Percentiles rank a stretch among this genome's conserved stretches.
Evolutionary conservation across 2,329 filamentous ascomycete species (phyloP).

Genomic region (Calonectria pseudoreteaudii): DNA sequence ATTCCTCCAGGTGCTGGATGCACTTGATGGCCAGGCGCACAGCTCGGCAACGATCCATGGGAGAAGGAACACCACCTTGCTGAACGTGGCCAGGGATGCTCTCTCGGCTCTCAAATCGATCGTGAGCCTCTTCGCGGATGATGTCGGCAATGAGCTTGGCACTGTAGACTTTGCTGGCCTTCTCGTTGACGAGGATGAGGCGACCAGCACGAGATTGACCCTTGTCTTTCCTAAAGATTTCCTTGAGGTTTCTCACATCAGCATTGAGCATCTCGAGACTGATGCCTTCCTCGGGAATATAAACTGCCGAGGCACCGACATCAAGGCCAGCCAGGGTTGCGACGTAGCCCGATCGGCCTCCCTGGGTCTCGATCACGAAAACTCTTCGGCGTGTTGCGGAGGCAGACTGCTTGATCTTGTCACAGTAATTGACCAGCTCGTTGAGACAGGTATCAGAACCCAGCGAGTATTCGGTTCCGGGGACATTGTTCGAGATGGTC

Average conservation of each 20-base stretch:
- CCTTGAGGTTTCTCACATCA: constrained; percentile 89
- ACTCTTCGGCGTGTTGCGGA: constrained; percentile 93
- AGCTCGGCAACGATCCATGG: constrained; percentile 95
- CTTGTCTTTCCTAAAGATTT: constrained; percentile 86
- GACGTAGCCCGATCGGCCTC: constrained; percentile 92
- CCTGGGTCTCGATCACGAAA: constrained; percentile 98
- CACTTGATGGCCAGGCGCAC: constrained; percentile 94
- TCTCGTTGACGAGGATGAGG: constrained; percentile 96
- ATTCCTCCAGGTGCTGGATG: constrained; percentile 89
- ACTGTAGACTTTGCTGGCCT: constrained; percentile 88
- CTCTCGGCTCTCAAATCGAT: constrained; percentile 91
- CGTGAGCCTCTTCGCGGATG: constrained; percentile 92
- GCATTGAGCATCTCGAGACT: constrained; percentile 91
- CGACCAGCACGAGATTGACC: constrained; percentile 92
- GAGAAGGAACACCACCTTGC: constrained; percentile 90
- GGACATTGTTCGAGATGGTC: constrained; percentile 99
- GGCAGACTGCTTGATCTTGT: constrained; percentile 97
- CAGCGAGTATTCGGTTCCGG: constrained; percentile 95
- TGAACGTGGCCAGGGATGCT: constrained; percentile 95
- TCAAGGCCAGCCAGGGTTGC: constrained; percentile 90
- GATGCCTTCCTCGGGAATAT: constrained; percentile 97
- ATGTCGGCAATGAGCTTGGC: constrained; percentile 96
- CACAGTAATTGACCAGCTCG: constrained; percentile 93
- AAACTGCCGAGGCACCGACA: constrained; percentile 93
- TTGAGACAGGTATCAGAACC: constrained; percentile 98